Percentiles rank a stretch among this genome's conserved stretches.
Conservation (phyloP, 2,329 filamentous ascomycete species). For the Exophiala spinifera region DNA sequence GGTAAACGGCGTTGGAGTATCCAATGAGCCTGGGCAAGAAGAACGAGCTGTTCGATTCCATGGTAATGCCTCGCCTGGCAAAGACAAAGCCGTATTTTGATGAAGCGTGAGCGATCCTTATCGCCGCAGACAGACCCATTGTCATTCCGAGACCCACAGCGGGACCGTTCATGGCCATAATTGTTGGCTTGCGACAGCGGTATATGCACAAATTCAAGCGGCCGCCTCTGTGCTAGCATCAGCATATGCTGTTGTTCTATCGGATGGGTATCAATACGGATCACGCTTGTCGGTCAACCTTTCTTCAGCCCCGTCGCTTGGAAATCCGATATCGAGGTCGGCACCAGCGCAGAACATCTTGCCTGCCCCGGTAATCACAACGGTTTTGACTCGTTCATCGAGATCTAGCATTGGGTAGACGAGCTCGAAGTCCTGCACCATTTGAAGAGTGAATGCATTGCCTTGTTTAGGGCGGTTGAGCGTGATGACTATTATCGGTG, state of each 20-base stretch:
- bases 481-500: constrained; percentile 47
- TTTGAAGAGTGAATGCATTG: constrained; percentile 56
- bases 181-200: constrained; percentile 57
- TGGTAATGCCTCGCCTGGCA: constrained; percentile 62
- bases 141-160: constrained; percentile 61
- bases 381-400: constrained; percentile 53
- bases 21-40: constrained; percentile 68
- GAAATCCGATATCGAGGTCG: constrained; percentile 54
- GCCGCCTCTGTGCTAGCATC: constrained; percentile 34
- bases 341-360: constrained; percentile 56
- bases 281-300: constrained; percentile 51
- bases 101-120: constrained; percentile 48
- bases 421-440: constrained; percentile 48
- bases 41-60: constrained; percentile 66
- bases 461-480: constrained; percentile 56
- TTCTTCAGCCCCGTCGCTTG: constrained; percentile 38
- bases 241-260: not conserved
- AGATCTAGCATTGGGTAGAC: constrained; percentile 49
- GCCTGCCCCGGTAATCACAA: constrained; percentile 54
- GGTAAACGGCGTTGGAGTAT: constrained; percentile 58
- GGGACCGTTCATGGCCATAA: constrained; percentile 58
- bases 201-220: constrained; percentile 53
- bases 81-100: constrained; percentile 69
- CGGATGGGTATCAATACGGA: constrained; percentile 37
- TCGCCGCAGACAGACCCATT: constrained; percentile 55